Percentiles rank a stretch among this genome's conserved stretches.
Evolutionary conservation across 169 alveolate species (phyloP).

Genomic region (Plasmodium falciparum): DNA sequence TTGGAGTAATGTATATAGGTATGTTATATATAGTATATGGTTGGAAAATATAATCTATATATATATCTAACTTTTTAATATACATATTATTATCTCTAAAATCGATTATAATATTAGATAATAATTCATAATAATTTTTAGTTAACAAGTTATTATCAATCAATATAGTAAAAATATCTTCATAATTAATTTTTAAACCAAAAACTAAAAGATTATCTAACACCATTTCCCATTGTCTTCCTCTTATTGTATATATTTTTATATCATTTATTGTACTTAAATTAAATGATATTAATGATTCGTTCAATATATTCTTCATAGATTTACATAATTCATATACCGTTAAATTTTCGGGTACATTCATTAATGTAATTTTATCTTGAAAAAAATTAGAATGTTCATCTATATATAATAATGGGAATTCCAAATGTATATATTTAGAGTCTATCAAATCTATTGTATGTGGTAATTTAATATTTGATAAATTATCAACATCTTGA

Average conservation of each 20-base stretch:
- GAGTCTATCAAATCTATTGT: slow-evolving; percentile 29
- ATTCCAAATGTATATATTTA: slow-evolving; percentile 36
- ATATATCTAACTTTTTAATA: slow-evolving; percentile 47
- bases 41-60: slow-evolving; percentile 31
- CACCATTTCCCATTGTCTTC: slow-evolving; percentile 45
- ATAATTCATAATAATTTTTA: slow-evolving; percentile 24
- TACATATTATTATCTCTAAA: slow-evolving; percentile 38
- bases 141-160: slow-evolving; percentile 24
- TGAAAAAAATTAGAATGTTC: slow-evolving; percentile 38
- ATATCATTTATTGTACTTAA: slow-evolving; percentile 20
- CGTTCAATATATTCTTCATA: slow-evolving; percentile 42
- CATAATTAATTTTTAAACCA: slow-evolving; percentile 31
- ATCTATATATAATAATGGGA: slow-evolving; percentile 59
- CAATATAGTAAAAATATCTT: slow-evolving; percentile 32
- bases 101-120: slow-evolving; percentile 62
- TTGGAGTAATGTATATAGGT: slow-evolving; percentile 26
- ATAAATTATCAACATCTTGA: slow-evolving; percentile 36
- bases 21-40: slow-evolving; percentile 49
- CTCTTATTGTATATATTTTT: slow-evolving; percentile 26
- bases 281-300: slow-evolving; percentile 13
- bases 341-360: slow-evolving; percentile 62
- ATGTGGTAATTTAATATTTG: slow-evolving; percentile 32
- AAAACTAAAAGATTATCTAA: slow-evolving; percentile 3
- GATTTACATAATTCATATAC: slow-evolving; percentile 5
- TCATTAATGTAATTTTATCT: slow-evolving; percentile 36